Evolutionary conservation across 2,329 filamentous ascomycete genomes (phyloP).

Genomic region (Endothia cerciana): DNA sequence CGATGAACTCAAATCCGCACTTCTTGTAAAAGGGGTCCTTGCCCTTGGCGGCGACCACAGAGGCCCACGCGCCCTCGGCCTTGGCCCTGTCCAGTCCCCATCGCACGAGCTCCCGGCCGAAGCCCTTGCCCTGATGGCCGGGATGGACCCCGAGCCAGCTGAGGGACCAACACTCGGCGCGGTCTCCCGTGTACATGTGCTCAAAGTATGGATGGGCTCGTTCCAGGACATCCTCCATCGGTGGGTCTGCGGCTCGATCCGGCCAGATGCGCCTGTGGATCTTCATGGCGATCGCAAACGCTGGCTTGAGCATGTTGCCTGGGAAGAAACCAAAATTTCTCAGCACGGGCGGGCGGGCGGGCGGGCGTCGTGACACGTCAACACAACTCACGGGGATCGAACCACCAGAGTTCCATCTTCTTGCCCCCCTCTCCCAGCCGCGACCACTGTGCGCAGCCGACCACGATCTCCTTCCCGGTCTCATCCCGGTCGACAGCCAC

Average conservation of each 20-base stretch:
- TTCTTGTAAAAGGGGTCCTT: constrained; percentile 18
- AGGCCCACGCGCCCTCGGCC: constrained; percentile 15
- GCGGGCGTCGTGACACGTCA: not conserved
- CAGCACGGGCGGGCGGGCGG: not conserved
- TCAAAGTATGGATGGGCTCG: constrained; percentile 12
- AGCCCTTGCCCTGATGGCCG: constrained; percentile 13
- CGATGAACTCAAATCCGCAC: constrained; percentile 14
- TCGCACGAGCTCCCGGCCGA: constrained; percentile 18
- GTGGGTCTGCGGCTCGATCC: constrained; percentile 9
- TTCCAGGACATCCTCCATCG: constrained; percentile 10
- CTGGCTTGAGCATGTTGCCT: constrained; percentile 31
- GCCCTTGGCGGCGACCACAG: constrained; percentile 11
- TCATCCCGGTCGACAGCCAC: constrained; percentile 34
- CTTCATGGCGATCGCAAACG: constrained; percentile 2
- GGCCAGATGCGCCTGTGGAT: constrained; percentile 17
- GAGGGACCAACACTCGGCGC: constrained; percentile 18
- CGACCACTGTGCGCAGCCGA: constrained; percentile 35
- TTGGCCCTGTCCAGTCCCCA: constrained; percentile 23
- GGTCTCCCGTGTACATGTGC: constrained; percentile 8
- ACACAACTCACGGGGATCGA: constrained; percentile 33
- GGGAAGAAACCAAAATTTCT: not conserved
- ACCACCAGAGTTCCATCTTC: constrained; percentile 27
- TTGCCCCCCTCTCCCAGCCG: constrained; percentile 31
- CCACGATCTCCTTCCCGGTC: constrained; percentile 30
- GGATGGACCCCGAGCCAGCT: constrained; percentile 14